These are phyloP conservation scores for Phytopythium sindhum DNA, from an alignment of 352 stramenopile species.

Conservation along the genomic window DNA sequence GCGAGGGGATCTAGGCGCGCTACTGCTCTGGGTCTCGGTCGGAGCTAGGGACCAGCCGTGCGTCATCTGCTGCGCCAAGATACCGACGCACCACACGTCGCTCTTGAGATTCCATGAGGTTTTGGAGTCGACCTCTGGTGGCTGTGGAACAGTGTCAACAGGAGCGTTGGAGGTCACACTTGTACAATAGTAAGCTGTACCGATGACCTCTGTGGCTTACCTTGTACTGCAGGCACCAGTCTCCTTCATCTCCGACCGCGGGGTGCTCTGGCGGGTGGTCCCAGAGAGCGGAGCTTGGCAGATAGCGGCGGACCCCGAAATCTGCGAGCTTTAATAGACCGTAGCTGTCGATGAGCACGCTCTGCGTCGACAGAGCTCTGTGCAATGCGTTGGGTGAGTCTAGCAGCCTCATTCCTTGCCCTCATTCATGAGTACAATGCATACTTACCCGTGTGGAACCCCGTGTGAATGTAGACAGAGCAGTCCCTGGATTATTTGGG, in stretches of 20 bases:
- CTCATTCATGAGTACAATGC: neutral
- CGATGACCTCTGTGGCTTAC: slow-evolving; percentile 6
- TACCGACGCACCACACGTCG: slow-evolving; percentile 56
- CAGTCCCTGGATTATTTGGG: slow-evolving; percentile 53
- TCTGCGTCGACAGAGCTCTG: slow-evolving; percentile 43
- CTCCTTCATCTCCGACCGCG: neutral
- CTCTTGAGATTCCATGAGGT: slow-evolving; percentile 23
- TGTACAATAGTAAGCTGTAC: no score
- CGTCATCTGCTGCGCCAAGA: slow-evolving; percentile 56
- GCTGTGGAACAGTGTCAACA: slow-evolving; percentile 7
- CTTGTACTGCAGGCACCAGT: slow-evolving; percentile 23
- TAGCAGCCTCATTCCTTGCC: neutral
- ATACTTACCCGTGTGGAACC: slow-evolving; percentile 41
- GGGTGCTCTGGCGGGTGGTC: neutral
- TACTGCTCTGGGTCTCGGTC: slow-evolving; percentile 2
- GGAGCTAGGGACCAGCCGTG: slow-evolving; percentile 5
- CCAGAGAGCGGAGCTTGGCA: neutral
- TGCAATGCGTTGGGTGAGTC: neutral
- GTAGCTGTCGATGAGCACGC: slow-evolving; percentile 59
- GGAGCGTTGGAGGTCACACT: no score
- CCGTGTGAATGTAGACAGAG: slow-evolving; percentile 42
- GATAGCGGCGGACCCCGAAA: slow-evolving; percentile 33
- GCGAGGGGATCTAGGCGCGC: neutral
- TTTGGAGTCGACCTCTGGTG: slow-evolving; percentile 24
- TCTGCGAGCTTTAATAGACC: slow-evolving; percentile 51